A percentile compares a stretch with the other conserved stretches of the same genome.
phyloP scores from a whole-genome alignment of 179 eudicot species.

The Carnegiea gigantea region DNA sequence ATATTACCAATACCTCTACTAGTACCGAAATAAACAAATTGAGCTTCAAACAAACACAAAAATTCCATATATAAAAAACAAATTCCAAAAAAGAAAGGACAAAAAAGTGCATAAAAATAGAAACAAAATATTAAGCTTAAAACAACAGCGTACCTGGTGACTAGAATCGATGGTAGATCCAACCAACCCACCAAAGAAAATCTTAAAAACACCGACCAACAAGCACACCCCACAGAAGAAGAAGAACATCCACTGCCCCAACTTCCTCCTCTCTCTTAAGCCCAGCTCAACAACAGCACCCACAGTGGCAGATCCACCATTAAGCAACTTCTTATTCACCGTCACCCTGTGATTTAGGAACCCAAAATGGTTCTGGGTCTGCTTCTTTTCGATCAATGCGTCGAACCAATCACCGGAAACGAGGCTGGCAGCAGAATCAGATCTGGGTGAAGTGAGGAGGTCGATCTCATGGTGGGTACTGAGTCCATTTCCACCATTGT shows the following conservation, averaged over 20 bases:
- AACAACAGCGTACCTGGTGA: neutral
- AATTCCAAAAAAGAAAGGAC: neutral
- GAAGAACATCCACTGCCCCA: conserved; percentile 80
- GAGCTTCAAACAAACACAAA: neutral
- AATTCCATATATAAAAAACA: neutral
- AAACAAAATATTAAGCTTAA: neutral
- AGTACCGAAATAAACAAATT: neutral
- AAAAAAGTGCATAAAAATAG: neutral
- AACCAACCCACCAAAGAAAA: conserved; percentile 64
- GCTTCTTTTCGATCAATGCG: conserved; percentile 41
- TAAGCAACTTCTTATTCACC: conserved; percentile 29
- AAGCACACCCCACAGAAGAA: conserved; percentile 75
- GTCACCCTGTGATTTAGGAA: conserved; percentile 39
- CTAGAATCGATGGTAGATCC: conserved; percentile 35
- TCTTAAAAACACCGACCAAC: conserved; percentile 67
- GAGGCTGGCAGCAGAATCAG: conserved; percentile 42
- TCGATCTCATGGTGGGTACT: conserved; percentile 67
- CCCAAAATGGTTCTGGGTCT: conserved; percentile 34
- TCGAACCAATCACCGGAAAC: conserved; percentile 47
- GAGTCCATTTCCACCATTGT: conserved; percentile 20
- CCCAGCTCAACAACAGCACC: conserved; percentile 46
- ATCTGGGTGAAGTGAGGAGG: conserved; percentile 82
- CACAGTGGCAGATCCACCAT: conserved; percentile 38
- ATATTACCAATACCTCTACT: neutral
- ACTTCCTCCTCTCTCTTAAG: conserved; percentile 54